Conservation (phyloP, 768 basidiomycete genomes). For the Leucosporidium scottii region DNA sequence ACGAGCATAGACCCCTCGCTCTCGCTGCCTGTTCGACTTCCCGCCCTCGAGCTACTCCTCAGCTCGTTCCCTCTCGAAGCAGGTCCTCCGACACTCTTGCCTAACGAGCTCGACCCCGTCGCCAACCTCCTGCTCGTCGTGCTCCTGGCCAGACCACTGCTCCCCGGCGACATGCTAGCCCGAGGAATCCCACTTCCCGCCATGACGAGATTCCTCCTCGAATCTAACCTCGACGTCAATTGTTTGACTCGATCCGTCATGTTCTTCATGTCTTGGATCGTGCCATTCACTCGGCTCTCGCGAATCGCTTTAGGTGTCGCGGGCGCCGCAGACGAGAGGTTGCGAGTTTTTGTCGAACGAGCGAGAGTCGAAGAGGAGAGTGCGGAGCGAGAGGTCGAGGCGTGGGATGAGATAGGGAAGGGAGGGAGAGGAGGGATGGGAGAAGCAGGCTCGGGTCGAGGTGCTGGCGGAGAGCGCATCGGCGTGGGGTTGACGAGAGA, state of each 20-base stretch:
- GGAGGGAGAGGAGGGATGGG: neutral
- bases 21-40: neutral
- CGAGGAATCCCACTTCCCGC: constrained; percentile 18
- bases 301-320: neutral
- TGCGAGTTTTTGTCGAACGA: constrained; percentile 18
- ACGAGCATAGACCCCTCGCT: neutral
- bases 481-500: constrained; percentile 12
- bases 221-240: constrained; percentile 18
- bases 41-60: constrained; percentile 7
- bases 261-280: constrained; percentile 26
- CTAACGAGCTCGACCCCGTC: neutral
- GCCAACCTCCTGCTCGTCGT: neutral
- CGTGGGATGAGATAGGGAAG: neutral
- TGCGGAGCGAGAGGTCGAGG: neutral
- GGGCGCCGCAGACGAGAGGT: constrained; percentile 3
- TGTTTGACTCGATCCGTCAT: constrained; percentile 23
- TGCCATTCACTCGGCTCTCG: constrained; percentile 14
- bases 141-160: neutral
- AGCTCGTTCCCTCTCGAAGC: neutral
- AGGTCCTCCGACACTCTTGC: neutral
- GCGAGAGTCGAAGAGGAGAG: constrained; percentile 11
- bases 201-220: constrained; percentile 20
- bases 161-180: neutral
- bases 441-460: neutral
- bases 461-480: neutral